phyloP scores from a whole-genome alignment of 2,329 filamentous ascomycete genomes.

The Byssothecium circinans region DNA sequence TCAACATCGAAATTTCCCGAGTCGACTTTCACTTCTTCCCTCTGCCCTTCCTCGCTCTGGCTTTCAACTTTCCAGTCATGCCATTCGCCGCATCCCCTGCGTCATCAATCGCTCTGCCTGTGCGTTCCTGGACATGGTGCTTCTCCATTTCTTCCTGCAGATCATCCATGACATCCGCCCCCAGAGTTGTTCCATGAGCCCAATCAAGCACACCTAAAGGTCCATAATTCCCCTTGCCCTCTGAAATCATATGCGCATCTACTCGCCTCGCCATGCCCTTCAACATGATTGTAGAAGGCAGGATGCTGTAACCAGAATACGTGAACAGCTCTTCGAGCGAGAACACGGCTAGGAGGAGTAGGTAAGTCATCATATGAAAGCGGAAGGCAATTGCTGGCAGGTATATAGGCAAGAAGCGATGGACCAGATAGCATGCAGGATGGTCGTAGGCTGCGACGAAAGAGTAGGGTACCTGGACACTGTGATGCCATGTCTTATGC shows the following conservation, averaged over 20 bases:
- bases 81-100: conserved; percentile 36
- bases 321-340: conserved; percentile 68
- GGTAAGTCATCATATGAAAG: conserved; percentile 72
- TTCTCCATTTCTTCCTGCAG: conserved; percentile 59
- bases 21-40: conserved; percentile 20
- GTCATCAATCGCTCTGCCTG: conserved; percentile 40
- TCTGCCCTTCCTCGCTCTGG: conserved; percentile 31
- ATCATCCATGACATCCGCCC: conserved; percentile 62
- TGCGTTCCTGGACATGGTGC: conserved; percentile 52
- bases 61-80: conserved; percentile 31
- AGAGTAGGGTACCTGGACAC: conserved; percentile 60
- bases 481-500: conserved; percentile 62
- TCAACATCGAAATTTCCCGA: neutral
- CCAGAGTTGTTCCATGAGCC: conserved; percentile 42
- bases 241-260: conserved; percentile 61
- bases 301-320: conserved; percentile 67
- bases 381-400: conserved; percentile 66
- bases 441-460: conserved; percentile 69
- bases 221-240: conserved; percentile 62
- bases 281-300: conserved; percentile 61
- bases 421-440: conserved; percentile 64
- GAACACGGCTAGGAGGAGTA: conserved; percentile 63
- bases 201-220: conserved; percentile 60
- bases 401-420: conserved; percentile 66
- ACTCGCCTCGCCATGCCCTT: conserved; percentile 59